Percentiles rank a stretch among this genome's conserved stretches.
phyloP scores from a whole-genome alignment of 768 basidiomycete genomes.

The Clitopilus hobsonii region DNA sequence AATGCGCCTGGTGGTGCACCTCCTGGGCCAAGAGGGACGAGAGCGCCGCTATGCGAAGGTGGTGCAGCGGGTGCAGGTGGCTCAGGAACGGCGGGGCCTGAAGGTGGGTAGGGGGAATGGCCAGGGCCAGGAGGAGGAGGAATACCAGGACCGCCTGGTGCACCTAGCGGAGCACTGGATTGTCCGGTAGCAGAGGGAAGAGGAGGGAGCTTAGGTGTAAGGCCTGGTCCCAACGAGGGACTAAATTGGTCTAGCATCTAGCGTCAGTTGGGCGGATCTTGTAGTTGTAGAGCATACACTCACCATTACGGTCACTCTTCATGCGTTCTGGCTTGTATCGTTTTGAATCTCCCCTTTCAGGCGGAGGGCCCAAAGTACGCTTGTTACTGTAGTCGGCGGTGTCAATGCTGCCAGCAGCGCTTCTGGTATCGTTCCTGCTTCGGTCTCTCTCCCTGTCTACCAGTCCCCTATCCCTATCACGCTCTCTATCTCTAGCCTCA shows the following conservation, averaged over 20 bases:
- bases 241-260: slow-evolving; percentile 32
- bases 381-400: slow-evolving; percentile 19
- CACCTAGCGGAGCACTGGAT: slow-evolving; percentile 26
- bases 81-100: not conserved
- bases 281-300: not conserved
- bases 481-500: slow-evolving; percentile 17
- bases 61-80: not conserved
- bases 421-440: slow-evolving; percentile 12
- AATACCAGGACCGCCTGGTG: slow-evolving; percentile 19
- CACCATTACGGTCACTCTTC: slow-evolving; percentile 33
- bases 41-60: not conserved
- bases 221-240: slow-evolving; percentile 30
- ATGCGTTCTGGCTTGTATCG: slow-evolving; percentile 45
- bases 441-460: slow-evolving; percentile 31
- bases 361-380: slow-evolving; percentile 24
- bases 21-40: slow-evolving; percentile 4
- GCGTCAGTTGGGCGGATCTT: not conserved
- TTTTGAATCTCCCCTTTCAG: slow-evolving; percentile 51
- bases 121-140: not conserved
- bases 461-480: slow-evolving; percentile 18
- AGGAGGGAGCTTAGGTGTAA: slow-evolving; percentile 33
- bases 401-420: slow-evolving; percentile 13
- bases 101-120: not conserved
- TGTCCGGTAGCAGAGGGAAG: slow-evolving; percentile 22
- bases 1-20: slow-evolving; percentile 9